Base-by-base conservation (phyloP, 1,284 basidiomycete species). In the Ustilago loliicola region DNA sequence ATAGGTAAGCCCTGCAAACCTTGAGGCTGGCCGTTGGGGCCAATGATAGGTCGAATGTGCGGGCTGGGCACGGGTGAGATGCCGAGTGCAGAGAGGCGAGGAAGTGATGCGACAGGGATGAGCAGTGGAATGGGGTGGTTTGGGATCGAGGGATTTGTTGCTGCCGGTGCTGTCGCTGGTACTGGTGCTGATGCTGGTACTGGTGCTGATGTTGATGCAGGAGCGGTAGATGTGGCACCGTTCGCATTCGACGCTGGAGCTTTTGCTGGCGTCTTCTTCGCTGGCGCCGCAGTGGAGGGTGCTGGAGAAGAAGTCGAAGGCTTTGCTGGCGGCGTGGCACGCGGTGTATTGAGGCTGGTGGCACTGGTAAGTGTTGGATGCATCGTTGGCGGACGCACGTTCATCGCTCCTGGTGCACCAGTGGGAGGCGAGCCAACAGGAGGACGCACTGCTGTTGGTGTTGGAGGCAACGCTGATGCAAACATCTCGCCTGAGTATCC, bases 121-220 rank as follows among this genome's bases (percentile, higher is more conserved):
- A 84, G 78, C 34, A 86, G 52, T 2, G 83, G 84, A 36, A 86
- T 80, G 0, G 85, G 85, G 38, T 81, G 79, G n/a, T 72, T 74
- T 6, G 84, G 84, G 19, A 84, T 83, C 10, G 68, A 64, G 0
- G 80, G 65, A n/a, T 66, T 64, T 1, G 63, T 48, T 3, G 45
- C 38, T 45, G 56, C 23, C 47, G 53, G 32, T 25, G 64, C 48
- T 56, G 63, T 50, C n/a, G 67, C 45, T 45, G 55, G 30, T 54
- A 58, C 55, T 42, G 56, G 32, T 34, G 54, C 30, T 29, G 72
- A 17, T 19, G 67, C 25, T 15, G 62, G 19, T 45, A 61, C 59
- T 2, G 68, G 25, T 23, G 61, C 52, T n/a, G 61, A 29, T 19
- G 51, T 47, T 55, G 58, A 13, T 34, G 62, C 55, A 23, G 57